Conservation (phyloP, 257 asterid species). For the Primulina tabacum region DNA sequence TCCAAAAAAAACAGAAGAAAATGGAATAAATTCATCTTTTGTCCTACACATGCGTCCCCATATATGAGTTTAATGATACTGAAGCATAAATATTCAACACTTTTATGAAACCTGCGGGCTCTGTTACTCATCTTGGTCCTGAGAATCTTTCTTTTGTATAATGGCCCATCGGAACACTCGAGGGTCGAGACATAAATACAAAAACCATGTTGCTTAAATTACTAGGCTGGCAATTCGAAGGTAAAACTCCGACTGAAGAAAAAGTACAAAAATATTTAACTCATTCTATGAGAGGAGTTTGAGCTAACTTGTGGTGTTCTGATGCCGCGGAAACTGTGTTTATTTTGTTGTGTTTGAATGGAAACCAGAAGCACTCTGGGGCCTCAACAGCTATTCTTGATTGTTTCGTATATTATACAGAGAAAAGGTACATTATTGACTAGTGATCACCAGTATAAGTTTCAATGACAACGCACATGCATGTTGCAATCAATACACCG, state of each 20-base stretch:
- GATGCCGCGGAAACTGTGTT: constrained; percentile 22
- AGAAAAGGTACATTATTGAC: constrained; percentile 22
- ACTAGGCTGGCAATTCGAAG: neutral
- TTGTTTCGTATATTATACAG: constrained; percentile 23
- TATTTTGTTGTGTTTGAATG: constrained; percentile 26
- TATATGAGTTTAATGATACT: constrained; percentile 11
- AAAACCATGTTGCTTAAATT: too few species aligned
- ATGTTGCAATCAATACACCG: neutral
- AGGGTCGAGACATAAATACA: neutral
- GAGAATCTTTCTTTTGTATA: constrained; percentile 21
- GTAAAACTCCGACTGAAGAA: constrained; percentile 6
- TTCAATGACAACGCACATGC: neutral
- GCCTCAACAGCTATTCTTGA: constrained; percentile 20
- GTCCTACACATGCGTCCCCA: constrained; percentile 36
- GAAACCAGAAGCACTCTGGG: constrained; percentile 21
- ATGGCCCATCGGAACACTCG: constrained; percentile 23
- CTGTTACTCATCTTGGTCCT: constrained; percentile 20
- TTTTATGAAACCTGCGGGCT: constrained; percentile 26
- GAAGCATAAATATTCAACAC: neutral
- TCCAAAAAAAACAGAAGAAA: neutral
- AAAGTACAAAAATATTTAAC: neutral
- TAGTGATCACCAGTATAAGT: neutral
- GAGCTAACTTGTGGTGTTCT: constrained; percentile 11
- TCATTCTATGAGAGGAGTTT: constrained; percentile 9
- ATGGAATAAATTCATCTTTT: constrained; percentile 14